Evolutionary conservation across 305 asterid genomes (phyloP).

Genomic region (Fraxinus greggii): DNA sequence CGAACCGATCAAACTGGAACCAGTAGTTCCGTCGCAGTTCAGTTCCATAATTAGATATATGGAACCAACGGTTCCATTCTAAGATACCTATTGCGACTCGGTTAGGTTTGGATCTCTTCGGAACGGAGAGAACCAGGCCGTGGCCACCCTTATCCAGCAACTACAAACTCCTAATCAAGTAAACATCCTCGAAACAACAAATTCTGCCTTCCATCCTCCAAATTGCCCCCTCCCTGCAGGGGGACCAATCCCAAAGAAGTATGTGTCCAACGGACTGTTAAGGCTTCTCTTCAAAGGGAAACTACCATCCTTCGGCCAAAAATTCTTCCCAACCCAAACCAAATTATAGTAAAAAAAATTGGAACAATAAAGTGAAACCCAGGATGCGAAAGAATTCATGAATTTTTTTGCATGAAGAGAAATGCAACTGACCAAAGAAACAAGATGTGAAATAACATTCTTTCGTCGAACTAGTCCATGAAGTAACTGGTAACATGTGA

Average conservation of each 20-base stretch:
- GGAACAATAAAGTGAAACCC: slow-evolving; percentile 18
- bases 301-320: slow-evolving; percentile 5
- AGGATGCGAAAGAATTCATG: neutral
- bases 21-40: neutral
- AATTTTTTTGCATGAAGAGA: slow-evolving; percentile 19
- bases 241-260: neutral
- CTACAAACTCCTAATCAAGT: neutral
- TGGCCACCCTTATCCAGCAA: neutral
- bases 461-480: slow-evolving; percentile 85
- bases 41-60: neutral
- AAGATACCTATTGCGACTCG: neutral
- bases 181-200: neutral
- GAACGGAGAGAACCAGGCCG: neutral
- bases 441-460: slow-evolving; percentile 65
- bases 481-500: slow-evolving; percentile 83
- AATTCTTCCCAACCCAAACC: slow-evolving; percentile 11
- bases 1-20: neutral
- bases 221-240: neutral
- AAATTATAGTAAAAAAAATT: neutral
- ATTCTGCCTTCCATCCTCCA: neutral
- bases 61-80: neutral
- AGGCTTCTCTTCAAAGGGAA: neutral
- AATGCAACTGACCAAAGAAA: slow-evolving; percentile 67
- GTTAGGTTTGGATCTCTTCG: neutral
- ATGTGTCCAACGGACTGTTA: neutral